Evolutionary conservation across 495 filamentous ascomycete genomes (phyloP).

Genomic region (Penicillium atrosanguineum): DNA sequence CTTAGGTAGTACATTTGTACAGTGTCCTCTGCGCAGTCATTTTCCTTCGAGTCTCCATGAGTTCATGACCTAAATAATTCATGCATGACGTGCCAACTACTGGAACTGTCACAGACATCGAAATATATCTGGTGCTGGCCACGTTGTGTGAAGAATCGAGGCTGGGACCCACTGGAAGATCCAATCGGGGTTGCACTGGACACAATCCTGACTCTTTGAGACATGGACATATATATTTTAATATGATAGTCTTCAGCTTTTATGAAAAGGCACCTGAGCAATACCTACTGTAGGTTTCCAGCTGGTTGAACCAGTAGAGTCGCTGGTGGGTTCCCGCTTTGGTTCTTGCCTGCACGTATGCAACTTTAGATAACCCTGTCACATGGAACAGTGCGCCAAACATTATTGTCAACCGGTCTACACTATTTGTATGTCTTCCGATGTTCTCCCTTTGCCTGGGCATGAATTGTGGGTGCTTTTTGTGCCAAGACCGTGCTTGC

Average conservation of each 20-base stretch:
- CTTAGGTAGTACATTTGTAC: background rate
- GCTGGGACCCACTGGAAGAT: constrained; percentile 3
- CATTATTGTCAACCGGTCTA: too few relatives aligned
- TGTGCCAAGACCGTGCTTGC: too few relatives aligned
- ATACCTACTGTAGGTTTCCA: background rate
- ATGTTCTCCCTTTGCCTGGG: too few relatives aligned
- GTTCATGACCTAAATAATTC: constrained; percentile 6
- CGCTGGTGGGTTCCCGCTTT: background rate
- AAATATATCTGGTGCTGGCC: constrained; percentile 6
- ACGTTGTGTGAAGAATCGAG: constrained; percentile 13
- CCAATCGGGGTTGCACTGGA: background rate
- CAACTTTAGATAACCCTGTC: background rate
- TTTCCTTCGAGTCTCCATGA: background rate
- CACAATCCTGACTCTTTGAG: background rate
- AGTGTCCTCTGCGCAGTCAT: background rate
- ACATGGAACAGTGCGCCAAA: background rate
- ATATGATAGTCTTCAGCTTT: background rate
- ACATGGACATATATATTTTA: background rate
- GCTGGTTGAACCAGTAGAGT: background rate
- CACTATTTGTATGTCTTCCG: too few relatives aligned
- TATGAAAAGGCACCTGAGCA: background rate
- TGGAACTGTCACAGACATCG: constrained; percentile 15
- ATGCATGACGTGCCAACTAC: constrained; percentile 6
- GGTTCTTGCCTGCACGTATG: background rate
- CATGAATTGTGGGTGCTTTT: too few relatives aligned